Conservation (phyloP, 441 rosid genomes). For the Adansonia gregorii region DNA sequence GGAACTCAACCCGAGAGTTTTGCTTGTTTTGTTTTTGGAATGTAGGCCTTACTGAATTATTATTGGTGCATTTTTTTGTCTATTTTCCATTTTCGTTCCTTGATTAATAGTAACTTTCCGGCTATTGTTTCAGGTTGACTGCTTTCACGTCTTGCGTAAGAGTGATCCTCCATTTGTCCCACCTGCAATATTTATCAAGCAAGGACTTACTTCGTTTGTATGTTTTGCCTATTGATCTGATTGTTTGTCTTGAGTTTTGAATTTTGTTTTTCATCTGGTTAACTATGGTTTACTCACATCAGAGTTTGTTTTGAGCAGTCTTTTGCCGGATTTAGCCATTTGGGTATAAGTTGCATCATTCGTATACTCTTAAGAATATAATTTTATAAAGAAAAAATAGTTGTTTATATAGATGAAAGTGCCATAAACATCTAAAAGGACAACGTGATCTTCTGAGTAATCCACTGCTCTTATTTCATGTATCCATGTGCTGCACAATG, state of each 20-base stretch:
- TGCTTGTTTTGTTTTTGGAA: background rate
- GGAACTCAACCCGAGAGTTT: background rate
- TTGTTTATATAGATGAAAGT: constrained; percentile 5
- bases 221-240: constrained; percentile 31
- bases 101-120: constrained; percentile 24
- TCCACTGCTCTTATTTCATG: constrained; percentile 4
- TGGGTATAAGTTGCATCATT: constrained; percentile 12
- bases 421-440: background rate
- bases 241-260: constrained; percentile 10
- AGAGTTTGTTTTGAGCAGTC: constrained; percentile 19
- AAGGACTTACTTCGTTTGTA: constrained; percentile 95
- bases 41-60: background rate
- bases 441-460: background rate
- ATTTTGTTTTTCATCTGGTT: constrained; percentile 12
- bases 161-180: constrained; percentile 95
- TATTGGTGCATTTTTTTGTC: constrained; percentile 2
- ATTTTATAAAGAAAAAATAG: constrained; percentile 9
- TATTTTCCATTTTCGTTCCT: constrained; percentile 16
- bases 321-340: background rate
- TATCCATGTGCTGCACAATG: background rate
- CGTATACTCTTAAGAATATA: background rate
- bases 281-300: constrained; percentile 17
- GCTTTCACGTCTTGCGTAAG: constrained; percentile 97
- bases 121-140: constrained; percentile 73
- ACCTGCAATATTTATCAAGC: constrained; percentile 78